Conservation (phyloP, 176 grass and related monocot genomes). For the Aegilops sharonensis region DNA sequence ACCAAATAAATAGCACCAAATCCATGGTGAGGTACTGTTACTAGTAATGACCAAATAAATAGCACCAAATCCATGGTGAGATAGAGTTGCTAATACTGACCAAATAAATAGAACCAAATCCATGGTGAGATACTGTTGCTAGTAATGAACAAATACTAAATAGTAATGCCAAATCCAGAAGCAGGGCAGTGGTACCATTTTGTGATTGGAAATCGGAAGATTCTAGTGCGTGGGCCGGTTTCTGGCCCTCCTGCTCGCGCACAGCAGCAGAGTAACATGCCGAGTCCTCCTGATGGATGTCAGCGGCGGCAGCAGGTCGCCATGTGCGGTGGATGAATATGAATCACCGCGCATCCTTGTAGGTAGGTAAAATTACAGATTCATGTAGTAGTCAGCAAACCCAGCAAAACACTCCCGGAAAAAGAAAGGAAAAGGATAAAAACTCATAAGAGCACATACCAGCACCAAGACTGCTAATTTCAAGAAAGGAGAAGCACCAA, state of each 20-base stretch:
- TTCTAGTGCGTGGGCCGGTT: neutral
- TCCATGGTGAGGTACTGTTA: neutral
- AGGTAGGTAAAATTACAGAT: neutral
- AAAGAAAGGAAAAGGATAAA: neutral
- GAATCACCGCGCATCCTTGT: conserved; percentile 17
- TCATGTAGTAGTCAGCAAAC: neutral
- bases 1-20: neutral
- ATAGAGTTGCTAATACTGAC: too few species aligned
- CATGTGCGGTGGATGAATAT: neutral
- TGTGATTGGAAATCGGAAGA: neutral
- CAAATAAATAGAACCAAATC: neutral
- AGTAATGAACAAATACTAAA: neutral
- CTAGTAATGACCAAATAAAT: neutral
- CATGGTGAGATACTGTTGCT: neutral
- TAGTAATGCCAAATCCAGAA: too few species aligned
- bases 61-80: neutral
- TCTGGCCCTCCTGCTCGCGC: conserved; percentile 18
- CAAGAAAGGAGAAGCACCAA: too few species aligned
- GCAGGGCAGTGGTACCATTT: conserved; percentile 38
- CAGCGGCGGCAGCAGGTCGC: neutral
- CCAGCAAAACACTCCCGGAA: neutral
- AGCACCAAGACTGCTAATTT: too few species aligned
- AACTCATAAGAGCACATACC: neutral
- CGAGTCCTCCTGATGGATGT: conserved; percentile 35
- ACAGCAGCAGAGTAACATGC: conserved; percentile 26